These are phyloP conservation scores for Coprinopsis strossmayeri DNA, from an alignment of 768 basidiomycete species.

Conservation along the genomic window DNA sequence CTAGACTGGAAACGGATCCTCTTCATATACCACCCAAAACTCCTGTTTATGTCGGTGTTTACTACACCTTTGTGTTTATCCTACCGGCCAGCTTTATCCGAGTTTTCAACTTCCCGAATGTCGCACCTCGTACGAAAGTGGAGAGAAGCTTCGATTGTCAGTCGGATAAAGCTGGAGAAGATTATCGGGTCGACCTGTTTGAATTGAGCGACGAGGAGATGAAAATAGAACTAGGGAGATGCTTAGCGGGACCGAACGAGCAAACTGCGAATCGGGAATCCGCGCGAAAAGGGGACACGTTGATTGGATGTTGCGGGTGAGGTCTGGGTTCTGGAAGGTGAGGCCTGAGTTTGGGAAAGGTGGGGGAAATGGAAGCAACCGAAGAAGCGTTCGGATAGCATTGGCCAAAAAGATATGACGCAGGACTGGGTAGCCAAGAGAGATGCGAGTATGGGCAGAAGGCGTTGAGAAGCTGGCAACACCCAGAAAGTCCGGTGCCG, in stretches of 20 bases:
- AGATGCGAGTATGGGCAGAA: neutral
- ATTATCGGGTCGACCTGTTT: neutral
- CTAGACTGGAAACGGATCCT: neutral
- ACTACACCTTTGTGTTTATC: too few species aligned
- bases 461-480: neutral
- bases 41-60: neutral
- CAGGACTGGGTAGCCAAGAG: too few species aligned
- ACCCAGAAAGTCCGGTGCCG: neutral
- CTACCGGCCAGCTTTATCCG: constrained; percentile 1
- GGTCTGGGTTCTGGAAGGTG: too few species aligned
- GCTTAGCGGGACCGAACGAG: neutral
- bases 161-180: neutral
- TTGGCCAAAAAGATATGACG: too few species aligned
- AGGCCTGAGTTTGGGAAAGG: too few species aligned
- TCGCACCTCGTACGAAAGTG: neutral
- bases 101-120: neutral
- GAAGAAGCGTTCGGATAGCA: too few species aligned
- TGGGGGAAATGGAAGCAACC: too few species aligned
- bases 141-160: neutral
- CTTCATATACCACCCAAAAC: neutral
- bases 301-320: too few species aligned
- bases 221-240: neutral
- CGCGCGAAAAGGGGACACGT: too few species aligned
- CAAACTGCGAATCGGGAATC: too few species aligned
- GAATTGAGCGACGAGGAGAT: neutral